These are phyloP conservation scores for Rhododendron kiyosumense DNA, from an alignment of 148 eudicot species.

Conservation along the genomic window DNA sequence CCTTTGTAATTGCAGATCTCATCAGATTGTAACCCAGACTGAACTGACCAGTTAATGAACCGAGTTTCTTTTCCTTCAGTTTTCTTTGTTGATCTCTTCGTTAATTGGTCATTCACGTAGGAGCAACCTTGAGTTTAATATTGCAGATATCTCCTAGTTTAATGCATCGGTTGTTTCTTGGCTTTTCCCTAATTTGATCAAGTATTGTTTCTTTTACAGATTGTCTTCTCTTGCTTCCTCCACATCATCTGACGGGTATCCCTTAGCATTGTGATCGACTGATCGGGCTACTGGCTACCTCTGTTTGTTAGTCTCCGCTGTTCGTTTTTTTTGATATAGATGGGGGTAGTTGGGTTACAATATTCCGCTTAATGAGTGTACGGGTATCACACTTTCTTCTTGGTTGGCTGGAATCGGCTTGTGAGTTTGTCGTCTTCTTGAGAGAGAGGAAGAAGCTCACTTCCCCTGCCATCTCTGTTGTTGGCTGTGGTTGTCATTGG, in stretches of 20 bases:
- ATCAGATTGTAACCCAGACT: neutral
- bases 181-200: neutral
- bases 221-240: conserved; percentile 13
- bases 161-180: neutral
- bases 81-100: neutral
- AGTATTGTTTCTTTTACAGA: conserved; percentile 12
- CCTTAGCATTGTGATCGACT: conserved; percentile 17
- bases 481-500: conserved; percentile 21
- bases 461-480: conserved; percentile 31
- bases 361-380: conserved; percentile 40
- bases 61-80: neutral
- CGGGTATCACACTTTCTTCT: neutral
- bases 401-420: conserved; percentile 18
- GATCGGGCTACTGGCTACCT: conserved; percentile 2
- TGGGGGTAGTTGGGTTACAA: conserved; percentile 18
- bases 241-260: conserved; percentile 24
- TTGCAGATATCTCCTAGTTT: neutral
- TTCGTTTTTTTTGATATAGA: neutral
- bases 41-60: neutral
- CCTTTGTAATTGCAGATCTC: neutral
- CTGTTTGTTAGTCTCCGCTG: conserved; percentile 9
- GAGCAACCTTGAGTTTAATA: neutral
- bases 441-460: conserved; percentile 43
- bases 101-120: neutral
- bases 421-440: conserved; percentile 42